Conservation (phyloP, 1,139 yeast genomes). For the Saccharomyces hybrid region DNA sequence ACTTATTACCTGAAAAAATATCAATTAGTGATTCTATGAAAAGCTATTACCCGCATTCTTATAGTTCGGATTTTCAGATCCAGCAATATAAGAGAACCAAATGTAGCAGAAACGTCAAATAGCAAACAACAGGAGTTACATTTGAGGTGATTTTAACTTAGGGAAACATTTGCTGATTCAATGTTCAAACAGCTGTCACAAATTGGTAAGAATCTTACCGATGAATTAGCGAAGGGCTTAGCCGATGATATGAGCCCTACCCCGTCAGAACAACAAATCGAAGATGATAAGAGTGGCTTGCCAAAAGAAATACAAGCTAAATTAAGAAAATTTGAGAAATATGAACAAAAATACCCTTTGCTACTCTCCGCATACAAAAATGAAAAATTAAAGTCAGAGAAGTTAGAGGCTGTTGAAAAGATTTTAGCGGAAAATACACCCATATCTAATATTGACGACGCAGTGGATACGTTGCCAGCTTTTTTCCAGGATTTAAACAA, state of each 20-base stretch:
- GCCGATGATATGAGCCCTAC: conserved; percentile 21
- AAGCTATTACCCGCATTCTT: neutral
- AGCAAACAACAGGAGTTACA: neutral
- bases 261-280: conserved; percentile 14
- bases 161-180: neutral
- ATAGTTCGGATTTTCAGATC: neutral
- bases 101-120: neutral
- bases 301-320: conserved; percentile 53
- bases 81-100: neutral
- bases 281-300: conserved; percentile 35
- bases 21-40: neutral
- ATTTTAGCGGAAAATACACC: conserved; percentile 78
- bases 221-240: conserved; percentile 39
- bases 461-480: conserved; percentile 49
- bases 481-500: conserved; percentile 57
- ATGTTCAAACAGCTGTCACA: conserved; percentile 60
- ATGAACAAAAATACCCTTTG: conserved; percentile 82
- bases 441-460: conserved; percentile 60
- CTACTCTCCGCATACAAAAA: conserved; percentile 74
- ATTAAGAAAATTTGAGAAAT: conserved; percentile 70
- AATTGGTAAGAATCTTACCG: conserved; percentile 58
- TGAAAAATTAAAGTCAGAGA: conserved; percentile 62
- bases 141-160: neutral
- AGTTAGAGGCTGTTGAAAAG: conserved; percentile 59
- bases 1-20: neutral